Evolutionary conservation across 176 grass and related monocot genomes (phyloP).

Genomic region (Elaeis guineensis): DNA sequence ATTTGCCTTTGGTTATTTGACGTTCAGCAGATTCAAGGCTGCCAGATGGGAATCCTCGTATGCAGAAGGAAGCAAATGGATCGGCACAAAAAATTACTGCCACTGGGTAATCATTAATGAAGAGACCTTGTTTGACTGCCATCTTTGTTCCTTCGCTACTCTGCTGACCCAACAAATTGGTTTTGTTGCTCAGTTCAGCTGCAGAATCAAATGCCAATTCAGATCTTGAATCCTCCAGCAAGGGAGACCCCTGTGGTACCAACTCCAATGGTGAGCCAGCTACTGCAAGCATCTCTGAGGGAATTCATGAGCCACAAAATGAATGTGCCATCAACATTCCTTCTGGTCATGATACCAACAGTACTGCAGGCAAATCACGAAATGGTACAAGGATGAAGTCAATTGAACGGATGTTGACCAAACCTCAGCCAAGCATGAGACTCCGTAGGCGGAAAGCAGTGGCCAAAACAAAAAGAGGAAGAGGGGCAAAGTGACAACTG

Average conservation of each 20-base stretch:
- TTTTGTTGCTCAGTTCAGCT: conserved; percentile 29
- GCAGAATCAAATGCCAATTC: conserved; percentile 46
- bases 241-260: conserved; percentile 44
- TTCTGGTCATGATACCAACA: conserved; percentile 5
- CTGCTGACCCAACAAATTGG: background rate
- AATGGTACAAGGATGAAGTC: conserved; percentile 24
- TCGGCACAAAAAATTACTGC: conserved; percentile 17
- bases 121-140: conserved; percentile 1
- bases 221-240: conserved; percentile 39
- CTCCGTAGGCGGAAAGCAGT: conserved; percentile 40
- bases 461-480: conserved; percentile 29
- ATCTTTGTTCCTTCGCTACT: background rate
- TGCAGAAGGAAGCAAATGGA: conserved; percentile 26
- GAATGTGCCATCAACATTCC: background rate
- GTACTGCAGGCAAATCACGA: conserved; percentile 3
- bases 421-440: conserved; percentile 10
- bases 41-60: background rate
- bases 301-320: background rate
- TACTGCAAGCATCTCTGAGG: background rate
- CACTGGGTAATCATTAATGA: conserved; percentile 36
- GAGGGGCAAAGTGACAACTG: background rate
- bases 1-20: conserved; percentile 1
- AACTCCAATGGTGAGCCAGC: conserved; percentile 27
- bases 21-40: conserved; percentile 21
- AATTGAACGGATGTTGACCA: conserved; percentile 7